Conservation (phyloP, 2,329 filamentous ascomycete species). For the Dendrostoma leiphaemia region DNA sequence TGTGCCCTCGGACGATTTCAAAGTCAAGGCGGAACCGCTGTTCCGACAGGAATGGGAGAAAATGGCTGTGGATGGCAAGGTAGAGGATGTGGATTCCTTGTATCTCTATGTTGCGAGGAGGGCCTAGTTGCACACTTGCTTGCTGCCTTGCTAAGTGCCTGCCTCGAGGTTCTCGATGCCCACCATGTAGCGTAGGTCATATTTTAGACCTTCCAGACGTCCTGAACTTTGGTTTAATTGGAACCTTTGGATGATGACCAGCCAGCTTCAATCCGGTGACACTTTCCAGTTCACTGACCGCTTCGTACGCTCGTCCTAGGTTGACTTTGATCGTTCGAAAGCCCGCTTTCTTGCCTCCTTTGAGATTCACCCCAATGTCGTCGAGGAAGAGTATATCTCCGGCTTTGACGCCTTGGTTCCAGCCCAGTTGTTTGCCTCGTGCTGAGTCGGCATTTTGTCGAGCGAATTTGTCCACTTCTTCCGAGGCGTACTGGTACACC, state of each 20-base stretch:
- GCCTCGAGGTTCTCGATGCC: background rate
- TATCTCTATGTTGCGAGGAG: conserved; percentile 31
- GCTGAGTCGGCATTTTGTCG: conserved; percentile 44
- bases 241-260: conserved; percentile 51
- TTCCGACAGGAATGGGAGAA: conserved; percentile 31
- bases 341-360: conserved; percentile 70
- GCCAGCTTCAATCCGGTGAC: conserved; percentile 67
- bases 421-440: conserved; percentile 39
- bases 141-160: too few relatives aligned
- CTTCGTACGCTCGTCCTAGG: conserved; percentile 74
- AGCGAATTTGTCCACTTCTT: conserved; percentile 62
- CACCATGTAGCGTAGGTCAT: conserved; percentile 20
- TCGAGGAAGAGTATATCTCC: conserved; percentile 83
- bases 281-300: conserved; percentile 76
- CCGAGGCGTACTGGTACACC: conserved; percentile 75
- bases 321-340: conserved; percentile 83
- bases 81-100: conserved; percentile 27
- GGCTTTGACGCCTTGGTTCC: conserved; percentile 52
- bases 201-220: conserved; percentile 41
- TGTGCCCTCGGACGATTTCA: conserved; percentile 23
- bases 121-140: background rate
- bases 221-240: conserved; percentile 37
- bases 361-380: conserved; percentile 92
- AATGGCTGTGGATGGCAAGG: conserved; percentile 27
- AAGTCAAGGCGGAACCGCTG: conserved; percentile 22